Base-by-base conservation (phyloP, 345 rosid species). In the Aquilaria malaccensis region DNA sequence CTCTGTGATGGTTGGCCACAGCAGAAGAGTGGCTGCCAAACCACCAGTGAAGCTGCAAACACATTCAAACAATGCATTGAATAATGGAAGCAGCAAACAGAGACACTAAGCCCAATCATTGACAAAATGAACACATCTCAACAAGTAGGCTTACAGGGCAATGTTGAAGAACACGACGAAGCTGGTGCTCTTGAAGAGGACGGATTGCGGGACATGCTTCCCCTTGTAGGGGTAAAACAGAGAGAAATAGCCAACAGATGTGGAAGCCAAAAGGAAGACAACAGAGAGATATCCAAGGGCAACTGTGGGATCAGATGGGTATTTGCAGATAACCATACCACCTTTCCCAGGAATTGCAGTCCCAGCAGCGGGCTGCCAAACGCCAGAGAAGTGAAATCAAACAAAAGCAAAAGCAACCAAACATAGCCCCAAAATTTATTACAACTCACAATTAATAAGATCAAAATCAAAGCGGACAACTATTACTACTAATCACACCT, bases 1-100 rank as follows among this genome's bases (percentile, higher is more conserved):
- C 77, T 85, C 97, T 29, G 84, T 79, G 52, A 85, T 77, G 45
- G 95, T 90, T 67, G 97, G 92, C 86, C 92, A 87, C 30, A 85
- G 37, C 65, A 87, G 68, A 62, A 90, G 69, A 11, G 90, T 61
- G 56, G 65, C 53, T 4, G 76, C 97, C 53, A 87, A 73, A 53
- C 89, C 97, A 9, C 84, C 73, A 6, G 78, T 72, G 52, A 87
- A 76, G 74, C 95, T 83, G 72, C 55, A 30, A 62, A 3, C 14
- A 61, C 37, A 14, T 46, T 43, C 45, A 63, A 12, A 59, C 22
- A n/a, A 13, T 9, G 47, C 2, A 10, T n/a, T 32, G 37, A n/a
- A 29, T 55, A 31, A 54, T 48, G 31, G 57, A n/a, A 61, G 29
- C 32, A 61, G 37, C 2, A 4, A 63, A 51, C 32, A 45, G 7